phyloP scores from a whole-genome alignment of 805 yeast genomes.

The Ogataea angusta region DNA sequence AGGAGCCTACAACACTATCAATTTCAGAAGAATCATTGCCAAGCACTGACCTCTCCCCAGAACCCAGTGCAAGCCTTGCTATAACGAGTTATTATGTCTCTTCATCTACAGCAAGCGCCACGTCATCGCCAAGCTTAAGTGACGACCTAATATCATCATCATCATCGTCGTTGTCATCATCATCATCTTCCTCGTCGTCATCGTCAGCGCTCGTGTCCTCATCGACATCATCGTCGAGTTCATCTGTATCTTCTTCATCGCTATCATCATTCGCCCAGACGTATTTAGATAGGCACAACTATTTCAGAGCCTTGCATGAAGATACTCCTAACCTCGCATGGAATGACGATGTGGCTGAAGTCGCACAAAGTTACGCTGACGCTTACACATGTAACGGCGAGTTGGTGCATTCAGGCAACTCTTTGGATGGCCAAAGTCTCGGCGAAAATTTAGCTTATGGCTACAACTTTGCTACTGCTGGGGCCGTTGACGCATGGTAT shows the following conservation, averaged over 20 bases:
- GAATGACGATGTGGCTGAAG: constrained; percentile 48
- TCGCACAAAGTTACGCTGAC: constrained; percentile 58
- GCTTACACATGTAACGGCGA: constrained; percentile 53
- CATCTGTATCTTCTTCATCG: constrained; percentile 10
- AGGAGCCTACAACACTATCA: too few relatives aligned
- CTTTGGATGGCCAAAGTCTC: constrained; percentile 41
- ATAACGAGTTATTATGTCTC: too few relatives aligned
- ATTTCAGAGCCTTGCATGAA: constrained; percentile 48
- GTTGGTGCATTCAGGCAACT: constrained; percentile 61
- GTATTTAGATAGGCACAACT: constrained; percentile 61
- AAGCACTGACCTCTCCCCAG: too few relatives aligned
- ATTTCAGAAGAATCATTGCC: too few relatives aligned
- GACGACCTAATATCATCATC: neutral
- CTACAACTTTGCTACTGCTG: constrained; percentile 41
- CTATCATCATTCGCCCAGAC: constrained; percentile 34
- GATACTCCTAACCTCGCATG: constrained; percentile 51
- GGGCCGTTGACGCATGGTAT: constrained; percentile 76
- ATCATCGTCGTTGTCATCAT: neutral
- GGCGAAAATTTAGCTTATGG: constrained; percentile 88
- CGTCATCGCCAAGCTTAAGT: too few relatives aligned
- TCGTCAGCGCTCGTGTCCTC: neutral
- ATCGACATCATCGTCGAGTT: constrained; percentile 7
- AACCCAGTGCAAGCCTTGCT: too few relatives aligned
- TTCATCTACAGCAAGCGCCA: too few relatives aligned
- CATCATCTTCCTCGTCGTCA: constrained; percentile 2